Conservation (phyloP, 495 filamentous ascomycete species). For the Neurospora sp. region DNA sequence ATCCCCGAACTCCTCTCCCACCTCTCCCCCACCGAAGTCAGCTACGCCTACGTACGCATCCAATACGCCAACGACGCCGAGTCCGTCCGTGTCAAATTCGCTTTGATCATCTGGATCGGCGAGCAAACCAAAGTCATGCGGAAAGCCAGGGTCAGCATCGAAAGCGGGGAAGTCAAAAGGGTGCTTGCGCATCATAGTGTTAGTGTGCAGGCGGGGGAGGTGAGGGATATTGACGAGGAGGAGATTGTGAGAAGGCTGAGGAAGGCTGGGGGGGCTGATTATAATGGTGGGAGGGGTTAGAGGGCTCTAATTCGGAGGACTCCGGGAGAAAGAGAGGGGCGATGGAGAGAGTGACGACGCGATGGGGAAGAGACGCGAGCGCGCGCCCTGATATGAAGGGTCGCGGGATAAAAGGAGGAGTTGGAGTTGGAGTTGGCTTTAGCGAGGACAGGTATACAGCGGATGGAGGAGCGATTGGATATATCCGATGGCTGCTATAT, state of each 20-base stretch:
- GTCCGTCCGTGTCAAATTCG: conserved; percentile 48
- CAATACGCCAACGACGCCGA: conserved; percentile 53
- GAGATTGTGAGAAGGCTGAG: conserved; percentile 41
- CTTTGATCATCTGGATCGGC: conserved; percentile 47
- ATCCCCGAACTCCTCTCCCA: conserved; percentile 35
- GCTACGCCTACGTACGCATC: conserved; percentile 48
- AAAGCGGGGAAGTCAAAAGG: conserved; percentile 46
- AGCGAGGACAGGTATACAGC: too few species aligned
- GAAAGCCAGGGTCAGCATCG: conserved; percentile 48
- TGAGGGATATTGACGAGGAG: conserved; percentile 41
- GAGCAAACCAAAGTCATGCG: conserved; percentile 46
- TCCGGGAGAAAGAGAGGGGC: background rate
- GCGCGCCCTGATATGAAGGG: too few species aligned
- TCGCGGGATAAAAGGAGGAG: too few species aligned
- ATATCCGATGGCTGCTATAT: too few species aligned
- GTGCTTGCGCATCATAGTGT: conserved; percentile 45
- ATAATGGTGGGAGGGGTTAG: conserved; percentile 47
- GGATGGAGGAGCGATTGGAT: too few species aligned
- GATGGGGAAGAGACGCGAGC: too few species aligned
- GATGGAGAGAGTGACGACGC: too few species aligned
- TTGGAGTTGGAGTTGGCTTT: too few species aligned
- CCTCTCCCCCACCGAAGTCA: conserved; percentile 39
- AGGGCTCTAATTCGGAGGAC: too few species aligned
- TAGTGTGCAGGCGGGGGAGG: conserved; percentile 41
- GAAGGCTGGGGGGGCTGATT: conserved; percentile 50